Evolutionary conservation across 805 yeast species (phyloP).

Genomic region (Ogataea corticis): DNA sequence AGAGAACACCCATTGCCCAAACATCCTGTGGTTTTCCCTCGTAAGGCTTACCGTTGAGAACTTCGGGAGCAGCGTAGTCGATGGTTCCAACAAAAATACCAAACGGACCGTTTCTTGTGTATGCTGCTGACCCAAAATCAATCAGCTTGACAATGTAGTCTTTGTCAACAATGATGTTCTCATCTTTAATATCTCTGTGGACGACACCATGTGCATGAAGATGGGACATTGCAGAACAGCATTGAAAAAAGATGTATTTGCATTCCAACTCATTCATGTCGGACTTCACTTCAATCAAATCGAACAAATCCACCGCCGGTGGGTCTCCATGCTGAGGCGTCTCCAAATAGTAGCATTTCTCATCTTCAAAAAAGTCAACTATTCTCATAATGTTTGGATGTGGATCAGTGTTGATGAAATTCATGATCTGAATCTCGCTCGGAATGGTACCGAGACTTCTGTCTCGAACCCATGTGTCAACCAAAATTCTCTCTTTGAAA

Average conservation of each 20-base stretch:
- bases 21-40: conserved; percentile 94
- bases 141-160: conserved; percentile 80
- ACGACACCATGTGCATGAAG: conserved; percentile 84
- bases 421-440: conserved; percentile 92
- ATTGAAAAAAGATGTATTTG: conserved; percentile 73
- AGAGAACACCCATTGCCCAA: conserved; percentile 92
- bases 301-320: conserved; percentile 92
- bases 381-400: conserved; percentile 87
- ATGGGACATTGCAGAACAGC: conserved; percentile 76
- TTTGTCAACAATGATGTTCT: conserved; percentile 84
- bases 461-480: conserved; percentile 97
- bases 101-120: conserved; percentile 87
- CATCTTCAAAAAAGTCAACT: conserved; percentile 92
- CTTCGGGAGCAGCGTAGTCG: conserved; percentile 98
- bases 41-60: conserved; percentile 81
- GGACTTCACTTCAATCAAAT: conserved; percentile 81
- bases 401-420: conserved; percentile 70
- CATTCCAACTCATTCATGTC: conserved; percentile 81
- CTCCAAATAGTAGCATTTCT: conserved; percentile 83
- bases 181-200: conserved; percentile 95
- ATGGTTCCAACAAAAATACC: conserved; percentile 97
- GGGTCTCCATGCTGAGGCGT: conserved; percentile 87
- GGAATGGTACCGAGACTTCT: conserved; percentile 90
- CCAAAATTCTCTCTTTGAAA: conserved; percentile 87
- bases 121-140: conserved; percentile 96